Conservation (phyloP, 352 stramenopile genomes). For the Globisporangium yorkense region DNA sequence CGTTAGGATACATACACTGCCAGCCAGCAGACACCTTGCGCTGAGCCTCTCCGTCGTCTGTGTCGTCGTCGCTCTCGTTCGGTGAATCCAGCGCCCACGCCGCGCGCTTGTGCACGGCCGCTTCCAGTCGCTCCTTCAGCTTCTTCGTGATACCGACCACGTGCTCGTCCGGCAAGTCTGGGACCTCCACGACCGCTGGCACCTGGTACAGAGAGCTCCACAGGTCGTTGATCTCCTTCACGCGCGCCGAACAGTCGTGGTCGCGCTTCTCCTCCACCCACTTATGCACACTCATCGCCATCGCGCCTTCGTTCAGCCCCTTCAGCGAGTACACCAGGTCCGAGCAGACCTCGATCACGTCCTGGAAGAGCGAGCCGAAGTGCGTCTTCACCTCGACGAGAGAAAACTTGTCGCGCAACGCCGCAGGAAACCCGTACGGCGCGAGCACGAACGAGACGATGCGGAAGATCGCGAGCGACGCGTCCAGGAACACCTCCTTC, state of each 20-base stretch:
- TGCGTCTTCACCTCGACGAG: constrained; percentile 69
- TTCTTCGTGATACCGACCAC: constrained; percentile 40
- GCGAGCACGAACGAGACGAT: constrained; percentile 78
- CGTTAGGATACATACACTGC: constrained; percentile 63
- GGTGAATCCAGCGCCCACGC: constrained; percentile 48
- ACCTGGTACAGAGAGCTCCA: constrained; percentile 58
- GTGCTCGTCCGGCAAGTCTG: constrained; percentile 35
- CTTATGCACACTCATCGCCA: constrained; percentile 87
- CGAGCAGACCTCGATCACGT: constrained; percentile 81
- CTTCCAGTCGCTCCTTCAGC: constrained; percentile 34
- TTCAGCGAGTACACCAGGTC: constrained; percentile 79
- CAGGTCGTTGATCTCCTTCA: constrained; percentile 76
- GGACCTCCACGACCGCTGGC: constrained; percentile 62
- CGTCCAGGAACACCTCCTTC: constrained; percentile 60
- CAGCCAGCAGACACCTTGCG: constrained; percentile 22
- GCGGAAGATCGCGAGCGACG: constrained; percentile 64
- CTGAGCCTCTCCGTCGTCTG: constrained; percentile 12
- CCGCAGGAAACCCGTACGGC: constrained; percentile 66
- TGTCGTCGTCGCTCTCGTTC: not conserved
- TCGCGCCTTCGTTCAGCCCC: constrained; percentile 68
- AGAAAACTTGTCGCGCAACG: constrained; percentile 48
- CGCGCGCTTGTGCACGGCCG: constrained; percentile 45
- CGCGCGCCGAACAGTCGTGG: constrained; percentile 52
- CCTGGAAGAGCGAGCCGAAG: constrained; percentile 71
- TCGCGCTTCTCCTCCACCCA: constrained; percentile 77